Evolutionary conservation across 768 basidiomycete species (phyloP).

Genomic region (Holtermanniella nyarrowii): DNA sequence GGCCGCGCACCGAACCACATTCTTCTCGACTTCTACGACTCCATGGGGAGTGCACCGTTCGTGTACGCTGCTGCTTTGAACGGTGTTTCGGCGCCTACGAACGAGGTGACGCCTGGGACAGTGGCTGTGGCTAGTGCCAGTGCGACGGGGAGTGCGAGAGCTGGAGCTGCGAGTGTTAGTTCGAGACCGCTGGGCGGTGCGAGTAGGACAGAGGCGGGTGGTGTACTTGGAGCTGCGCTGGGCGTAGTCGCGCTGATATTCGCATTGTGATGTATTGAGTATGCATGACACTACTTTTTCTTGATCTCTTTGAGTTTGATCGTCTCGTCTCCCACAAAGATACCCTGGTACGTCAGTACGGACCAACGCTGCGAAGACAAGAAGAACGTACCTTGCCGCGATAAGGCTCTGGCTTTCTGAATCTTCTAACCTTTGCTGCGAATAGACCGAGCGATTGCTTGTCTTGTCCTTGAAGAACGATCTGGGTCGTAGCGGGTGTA

Average conservation of each 20-base stretch:
- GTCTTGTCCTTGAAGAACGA: slow-evolving; percentile 69
- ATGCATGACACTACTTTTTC: slow-evolving; percentile 63
- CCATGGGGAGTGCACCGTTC: slow-evolving; percentile 34
- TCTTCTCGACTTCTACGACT: slow-evolving; percentile 37
- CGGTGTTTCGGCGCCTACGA: slow-evolving; percentile 36
- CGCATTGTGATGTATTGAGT: not conserved
- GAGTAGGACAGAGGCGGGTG: not conserved
- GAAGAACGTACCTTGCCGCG: slow-evolving; percentile 77
- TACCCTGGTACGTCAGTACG: slow-evolving; percentile 51
- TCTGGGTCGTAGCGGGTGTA: slow-evolving; percentile 72
- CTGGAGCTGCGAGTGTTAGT: not conserved
- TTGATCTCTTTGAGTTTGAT: slow-evolving; percentile 84
- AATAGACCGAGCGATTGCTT: slow-evolving; percentile 81
- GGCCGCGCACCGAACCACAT: slow-evolving; percentile 38
- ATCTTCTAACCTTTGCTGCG: slow-evolving; percentile 70
- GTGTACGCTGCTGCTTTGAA: slow-evolving; percentile 34
- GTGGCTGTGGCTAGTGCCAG: slow-evolving; percentile 5
- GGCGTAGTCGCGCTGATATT: not conserved
- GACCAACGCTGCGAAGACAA: not conserved
- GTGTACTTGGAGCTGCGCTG: not conserved
- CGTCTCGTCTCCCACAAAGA: slow-evolving; percentile 86
- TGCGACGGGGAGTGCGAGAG: not conserved
- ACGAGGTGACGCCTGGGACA: slow-evolving; percentile 24
- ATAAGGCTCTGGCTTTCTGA: slow-evolving; percentile 89
- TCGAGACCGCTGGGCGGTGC: not conserved